Evolutionary conservation across 2,329 filamentous ascomycete species (phyloP).

Genomic region (Sclerotinia trifoliorum): DNA sequence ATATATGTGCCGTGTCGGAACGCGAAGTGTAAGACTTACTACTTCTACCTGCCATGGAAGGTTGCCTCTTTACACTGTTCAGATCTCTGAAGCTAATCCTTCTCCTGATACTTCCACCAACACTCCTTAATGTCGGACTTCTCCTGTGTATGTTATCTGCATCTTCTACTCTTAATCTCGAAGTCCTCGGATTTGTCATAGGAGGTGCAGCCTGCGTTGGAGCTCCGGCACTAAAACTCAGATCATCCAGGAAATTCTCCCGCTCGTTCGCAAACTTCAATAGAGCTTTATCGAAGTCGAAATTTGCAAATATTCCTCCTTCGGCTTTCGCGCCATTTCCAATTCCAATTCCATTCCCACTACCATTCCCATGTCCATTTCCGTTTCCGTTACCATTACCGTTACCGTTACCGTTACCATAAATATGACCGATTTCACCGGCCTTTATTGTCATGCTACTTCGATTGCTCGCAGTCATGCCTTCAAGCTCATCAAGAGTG

Average conservation of each 20-base stretch:
- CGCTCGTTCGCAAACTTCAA: conserved; percentile 94
- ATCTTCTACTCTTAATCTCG: conserved; percentile 79
- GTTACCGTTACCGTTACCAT: conserved; percentile 22
- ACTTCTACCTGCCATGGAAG: conserved; percentile 66
- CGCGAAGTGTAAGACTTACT: conserved; percentile 52
- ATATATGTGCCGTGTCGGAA: conserved; percentile 10
- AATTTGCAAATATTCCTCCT: conserved; percentile 54
- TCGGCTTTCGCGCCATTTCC: conserved; percentile 22
- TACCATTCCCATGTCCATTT: conserved; percentile 6
- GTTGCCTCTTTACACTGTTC: conserved; percentile 89
- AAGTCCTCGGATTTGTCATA: conserved; percentile 75
- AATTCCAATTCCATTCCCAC: conserved; percentile 14
- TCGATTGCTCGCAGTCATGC: conserved; percentile 52
- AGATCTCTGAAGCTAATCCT: conserved; percentile 93
- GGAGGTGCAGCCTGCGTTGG: conserved; percentile 67
- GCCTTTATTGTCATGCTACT: conserved; percentile 64
- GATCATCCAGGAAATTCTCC: conserved; percentile 88
- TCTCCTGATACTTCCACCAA: conserved; percentile 83
- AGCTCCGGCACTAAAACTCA: conserved; percentile 77
- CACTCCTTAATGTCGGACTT: conserved; percentile 47
- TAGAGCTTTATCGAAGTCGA: conserved; percentile 91
- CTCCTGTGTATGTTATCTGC: conserved; percentile 44
- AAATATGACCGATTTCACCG: conserved; percentile 27
- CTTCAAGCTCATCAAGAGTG: conserved; percentile 57
- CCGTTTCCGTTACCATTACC: conserved; percentile 23